Evolutionary conservation across 2,329 filamentous ascomycete species (phyloP), one percentile per base, ranked within the genome.

Genomic region (Huntiella abstrusa): DNA sequence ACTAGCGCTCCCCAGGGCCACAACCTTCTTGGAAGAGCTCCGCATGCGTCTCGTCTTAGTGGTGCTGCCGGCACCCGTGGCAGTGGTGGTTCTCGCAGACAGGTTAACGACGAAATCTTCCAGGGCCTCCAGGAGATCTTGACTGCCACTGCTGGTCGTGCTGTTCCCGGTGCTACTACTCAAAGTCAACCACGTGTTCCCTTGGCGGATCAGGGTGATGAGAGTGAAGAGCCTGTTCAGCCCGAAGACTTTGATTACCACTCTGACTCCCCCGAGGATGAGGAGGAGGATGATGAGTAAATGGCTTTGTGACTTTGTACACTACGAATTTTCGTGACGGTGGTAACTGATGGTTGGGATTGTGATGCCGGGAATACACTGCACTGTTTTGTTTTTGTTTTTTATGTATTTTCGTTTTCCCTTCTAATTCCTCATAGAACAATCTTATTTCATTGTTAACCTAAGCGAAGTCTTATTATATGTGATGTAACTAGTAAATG

Each of bases 151-250:
- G 75, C 79, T 55, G 74, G 70, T 47, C 74, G 75, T 0, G 72
- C 73, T 2, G 68, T 75, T 2, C 70, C 68, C 1, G 32, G 63
- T n/a, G 62, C 62, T 46, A 53, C 45, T 37, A 11, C 56, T 34
- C 48, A 46, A 12, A 52, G 58, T 39, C 22, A 28, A 10, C 22
- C 22, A 7, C 22, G 22, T 28, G 22, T 28, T 28, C 22, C 28
- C 3, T 87, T 95, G 55, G 88, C 96, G 60, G 83, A 88, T 55
- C 75, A 70, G 7, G 80, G 84, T 51, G 77, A 70, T 33, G 78
- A 73, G 10, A 78, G 81, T 54, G 83, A 88, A 58, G 83, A 83
- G 2, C 64, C 70, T 34, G 60, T 75, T 5, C 84, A 65, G 8
- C 78, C 83, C 44, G 91, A 91, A 61, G 81, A 88, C 51, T 87